A percentile compares a stretch with the other conserved stretches of the same genome.
phyloP scores from a whole-genome alignment of 169 alveolate species.

The Plasmodium chabaudi region DNA sequence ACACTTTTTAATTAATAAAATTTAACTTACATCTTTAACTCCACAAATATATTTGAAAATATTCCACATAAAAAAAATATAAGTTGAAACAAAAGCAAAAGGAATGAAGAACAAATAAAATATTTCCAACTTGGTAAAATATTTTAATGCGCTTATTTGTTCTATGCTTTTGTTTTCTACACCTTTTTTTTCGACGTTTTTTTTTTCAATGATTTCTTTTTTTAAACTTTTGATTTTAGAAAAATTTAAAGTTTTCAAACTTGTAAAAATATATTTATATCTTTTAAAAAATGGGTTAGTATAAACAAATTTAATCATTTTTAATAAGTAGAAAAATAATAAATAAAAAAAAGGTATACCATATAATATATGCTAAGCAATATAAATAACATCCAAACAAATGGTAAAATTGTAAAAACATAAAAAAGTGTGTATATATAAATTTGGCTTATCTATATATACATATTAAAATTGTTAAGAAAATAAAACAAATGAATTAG shows the following conservation, averaged over 20 bases:
- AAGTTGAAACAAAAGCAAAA: conserved; percentile 41
- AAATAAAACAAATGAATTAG: neutral
- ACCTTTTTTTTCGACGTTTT: neutral
- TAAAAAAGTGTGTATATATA: no score
- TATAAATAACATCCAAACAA: neutral
- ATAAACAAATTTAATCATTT: conserved; percentile 40
- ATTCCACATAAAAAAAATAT: conserved; percentile 42
- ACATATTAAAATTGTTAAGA: neutral
- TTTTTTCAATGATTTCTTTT: conserved; percentile 13
- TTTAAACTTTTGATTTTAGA: conserved; percentile 2
- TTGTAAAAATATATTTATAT: conserved; percentile 2
- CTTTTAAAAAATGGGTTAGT: conserved; percentile 21
- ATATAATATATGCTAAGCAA: neutral
- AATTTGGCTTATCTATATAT: no score
- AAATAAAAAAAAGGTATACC: neutral
- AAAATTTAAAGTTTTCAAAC: neutral
- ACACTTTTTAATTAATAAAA: neutral
- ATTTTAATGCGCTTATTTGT: conserved; percentile 13
- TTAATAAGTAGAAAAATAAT: neutral
- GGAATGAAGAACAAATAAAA: conserved; percentile 52
- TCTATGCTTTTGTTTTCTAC: neutral
- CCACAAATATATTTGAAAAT: conserved; percentile 62
- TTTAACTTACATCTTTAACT: conserved; percentile 29
- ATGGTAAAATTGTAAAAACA: neutral
- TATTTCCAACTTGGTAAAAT: conserved; percentile 47